Percentiles rank a stretch among this genome's conserved stretches.
phyloP scores from a whole-genome alignment of 768 basidiomycete genomes.

The Amanita phalloides region DNA sequence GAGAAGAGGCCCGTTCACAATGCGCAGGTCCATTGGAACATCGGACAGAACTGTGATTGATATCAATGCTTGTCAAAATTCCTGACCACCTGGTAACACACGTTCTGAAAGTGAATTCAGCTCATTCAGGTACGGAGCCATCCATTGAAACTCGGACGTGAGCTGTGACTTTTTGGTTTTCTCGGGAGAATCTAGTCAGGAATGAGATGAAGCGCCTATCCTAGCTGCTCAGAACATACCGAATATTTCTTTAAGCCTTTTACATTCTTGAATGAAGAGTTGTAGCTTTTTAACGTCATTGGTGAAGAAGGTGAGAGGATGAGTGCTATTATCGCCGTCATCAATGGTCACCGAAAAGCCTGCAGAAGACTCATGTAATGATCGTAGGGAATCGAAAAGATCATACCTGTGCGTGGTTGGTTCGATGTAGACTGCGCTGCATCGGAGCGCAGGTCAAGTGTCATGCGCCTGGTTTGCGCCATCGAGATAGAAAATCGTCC shows the following conservation, averaged over 20 bases:
- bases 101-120: conserved; percentile 1
- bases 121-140: conserved; percentile 4
- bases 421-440: conserved; percentile 15
- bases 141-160: conserved; percentile 1
- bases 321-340: conserved; percentile 13
- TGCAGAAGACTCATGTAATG: conserved; percentile 13
- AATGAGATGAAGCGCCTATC: background rate
- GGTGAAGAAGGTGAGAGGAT: conserved; percentile 34
- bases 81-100: background rate
- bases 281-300: conserved; percentile 37
- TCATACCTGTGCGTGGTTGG: conserved; percentile 32
- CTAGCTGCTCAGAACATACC: conserved; percentile 22
- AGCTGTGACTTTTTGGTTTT: conserved; percentile 3
- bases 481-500: conserved; percentile 43
- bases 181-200: background rate
- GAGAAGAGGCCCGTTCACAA: conserved; percentile 34
- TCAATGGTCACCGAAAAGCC: conserved; percentile 47
- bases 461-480: conserved; percentile 37
- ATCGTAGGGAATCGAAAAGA: background rate
- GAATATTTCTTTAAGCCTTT: conserved; percentile 38
- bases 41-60: conserved; percentile 23
- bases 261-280: conserved; percentile 41
- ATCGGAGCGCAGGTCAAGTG: conserved; percentile 21
- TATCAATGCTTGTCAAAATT: background rate
- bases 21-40: conserved; percentile 46